Evolutionary conservation across 805 yeast species (phyloP), one percentile per base, ranked within the genome.

Genomic region (Ogataea pignaliae): DNA sequence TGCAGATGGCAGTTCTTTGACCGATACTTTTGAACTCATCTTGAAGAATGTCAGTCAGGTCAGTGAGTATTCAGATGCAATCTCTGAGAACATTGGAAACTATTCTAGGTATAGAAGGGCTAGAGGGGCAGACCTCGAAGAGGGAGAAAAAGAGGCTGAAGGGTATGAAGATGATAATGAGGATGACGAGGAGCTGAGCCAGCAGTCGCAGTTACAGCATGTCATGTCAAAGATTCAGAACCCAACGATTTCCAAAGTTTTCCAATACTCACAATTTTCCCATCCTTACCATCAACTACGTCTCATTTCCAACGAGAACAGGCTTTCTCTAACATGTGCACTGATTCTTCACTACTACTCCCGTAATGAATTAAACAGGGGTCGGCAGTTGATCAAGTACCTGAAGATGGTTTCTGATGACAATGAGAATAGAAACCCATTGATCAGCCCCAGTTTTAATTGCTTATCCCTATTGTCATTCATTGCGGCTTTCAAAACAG

Each of bases 401-500:
- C 40, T 65, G 45, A 52, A 48, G 13, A 39, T 56, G 14, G 48
- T 40, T 14, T 21, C 26, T 4, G 40, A 40, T 21, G 33, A 33
- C 2, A 39, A 43, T n/a, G 35, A 37, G 8, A 42, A 54, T 3
- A 37, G 37, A n/a, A 26, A 36, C 12, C 40, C 40, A 16, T 10
- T 29, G 21, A 17, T 21, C 10, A 36, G 39, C 10, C 4, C 44
- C 13, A 32, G 44, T 29, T 46, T 44, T 34, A 51, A 51, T 36
- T 57, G 59, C 12, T 42, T 61, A n/a, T 56, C 66, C 3, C 45
- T 65, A 29, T 45, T 63, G 32, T 50, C 64, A 3, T 58, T 62
- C 17, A 52, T 58, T 44, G 61, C 62, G 7, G 45, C 57, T 3
- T 54, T 59, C 43, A 53, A 54, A 18, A 50, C 64, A 0, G 46